Evolutionary conservation across 2,329 filamentous ascomycete species (phyloP), one percentile per base, ranked within the genome.

Genomic region (Boeremia exigua): DNA sequence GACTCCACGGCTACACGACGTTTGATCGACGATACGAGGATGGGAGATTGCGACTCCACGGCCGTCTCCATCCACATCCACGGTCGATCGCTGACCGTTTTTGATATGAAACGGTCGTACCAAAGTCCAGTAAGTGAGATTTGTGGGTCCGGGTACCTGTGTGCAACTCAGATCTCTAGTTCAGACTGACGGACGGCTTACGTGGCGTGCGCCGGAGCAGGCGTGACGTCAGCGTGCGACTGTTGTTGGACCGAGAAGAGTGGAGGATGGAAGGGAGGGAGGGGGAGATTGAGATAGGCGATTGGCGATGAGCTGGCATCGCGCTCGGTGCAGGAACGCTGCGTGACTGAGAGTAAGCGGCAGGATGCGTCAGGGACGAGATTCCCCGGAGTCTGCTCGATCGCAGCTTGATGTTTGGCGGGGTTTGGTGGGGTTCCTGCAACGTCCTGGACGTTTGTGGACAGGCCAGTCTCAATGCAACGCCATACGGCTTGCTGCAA

Each of bases 11-110:
- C 47, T 40, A 43, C 40, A 49, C 39, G 42, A 48, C 17, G 53
- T 40, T 43, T 50, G 42, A 48, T 50, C 40, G 30, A 37, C 42
- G 42, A 47, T 50, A 23, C 19, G 44, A 34, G 17, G n/a, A 32
- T 38, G 49, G 55, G 56, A 59, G 19, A 59, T 61, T 57, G 53
- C 56, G 46, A 56, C 36, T 54, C 33, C 46, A 53, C 37, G 43
- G 37, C 53, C 23, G 27, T 51, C 30, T 33, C 36, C 34, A 42
- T 37, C 28, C 15, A 27, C 25, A 45, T n/a, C 39, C 2, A 2
- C 30, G 12, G 51, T 40, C 40, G 46, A 58, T 58, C 52, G 17
- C 48, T 46, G 48, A 51, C 54, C 48, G 49, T 54, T 50, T 17
- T 43, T 45, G 46, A 38, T 42, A 17, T 52, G 54, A 60, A 60